Conservation (phyloP, 441 rosid genomes). For the Theobroma grandiflorum region DNA sequence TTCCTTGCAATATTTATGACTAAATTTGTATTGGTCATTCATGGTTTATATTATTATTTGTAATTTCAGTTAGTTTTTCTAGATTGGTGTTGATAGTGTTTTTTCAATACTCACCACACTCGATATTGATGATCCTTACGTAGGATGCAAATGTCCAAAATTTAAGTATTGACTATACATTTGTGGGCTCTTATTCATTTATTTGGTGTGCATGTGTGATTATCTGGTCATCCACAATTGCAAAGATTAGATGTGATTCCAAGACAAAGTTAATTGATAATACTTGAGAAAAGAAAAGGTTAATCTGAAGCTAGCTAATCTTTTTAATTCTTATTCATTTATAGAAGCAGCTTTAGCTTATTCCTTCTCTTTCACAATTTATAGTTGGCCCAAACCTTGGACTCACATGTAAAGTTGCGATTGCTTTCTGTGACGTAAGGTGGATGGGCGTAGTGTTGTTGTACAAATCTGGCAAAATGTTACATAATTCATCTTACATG, state of each 20-base stretch:
- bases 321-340: too few relatives aligned
- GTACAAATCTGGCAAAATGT: neutral
- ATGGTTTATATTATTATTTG: too few relatives aligned
- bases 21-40: neutral
- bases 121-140: neutral
- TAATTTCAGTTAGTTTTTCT: neutral
- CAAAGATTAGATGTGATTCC: neutral
- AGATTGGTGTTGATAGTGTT: neutral
- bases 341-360: too few relatives aligned
- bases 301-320: too few relatives aligned
- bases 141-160: neutral
- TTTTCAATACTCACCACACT: neutral
- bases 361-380: neutral
- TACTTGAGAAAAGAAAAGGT: too few relatives aligned
- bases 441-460: neutral
- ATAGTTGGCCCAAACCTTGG: neutral
- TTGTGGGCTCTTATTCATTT: neutral
- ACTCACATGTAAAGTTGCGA: neutral
- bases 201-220: neutral
- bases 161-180: neutral
- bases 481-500: neutral
- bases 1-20: neutral
- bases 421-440: too few relatives aligned
- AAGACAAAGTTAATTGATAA: neutral
- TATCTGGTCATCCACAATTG: neutral